Conservation (phyloP, 2,329 filamentous ascomycete genomes). For the Paramyrothecium sp. region DNA sequence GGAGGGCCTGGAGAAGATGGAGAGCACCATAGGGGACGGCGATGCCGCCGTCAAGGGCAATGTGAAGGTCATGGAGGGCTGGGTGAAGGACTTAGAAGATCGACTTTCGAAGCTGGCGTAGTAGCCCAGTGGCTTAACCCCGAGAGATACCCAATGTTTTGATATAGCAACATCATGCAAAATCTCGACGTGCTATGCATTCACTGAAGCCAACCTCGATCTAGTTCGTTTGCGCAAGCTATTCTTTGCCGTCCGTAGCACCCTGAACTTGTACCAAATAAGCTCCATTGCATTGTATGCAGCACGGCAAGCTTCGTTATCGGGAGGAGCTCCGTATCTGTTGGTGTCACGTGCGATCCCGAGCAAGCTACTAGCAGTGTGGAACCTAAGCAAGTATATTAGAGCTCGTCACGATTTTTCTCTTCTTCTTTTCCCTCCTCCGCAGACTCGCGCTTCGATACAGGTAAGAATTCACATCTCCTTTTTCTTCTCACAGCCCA, state of each 20-base stretch:
- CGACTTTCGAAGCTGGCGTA: constrained; percentile 63
- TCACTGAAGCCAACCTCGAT: background rate
- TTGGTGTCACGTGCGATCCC: no score
- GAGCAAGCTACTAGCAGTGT: no score
- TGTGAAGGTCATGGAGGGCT: constrained; percentile 79
- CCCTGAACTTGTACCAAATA: no score
- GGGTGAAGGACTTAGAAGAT: constrained; percentile 84
- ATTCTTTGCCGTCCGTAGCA: no score
- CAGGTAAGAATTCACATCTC: constrained; percentile 27
- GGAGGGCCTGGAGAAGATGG: constrained; percentile 75
- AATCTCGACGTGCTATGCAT: constrained; percentile 6
- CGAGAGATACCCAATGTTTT: constrained; percentile 28
- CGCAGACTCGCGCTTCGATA: constrained; percentile 1
- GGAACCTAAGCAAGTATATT: no score
- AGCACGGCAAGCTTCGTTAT: no score
- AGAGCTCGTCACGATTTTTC: background rate
- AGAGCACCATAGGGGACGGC: constrained; percentile 69
- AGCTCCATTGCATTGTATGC: no score
- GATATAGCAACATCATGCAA: background rate
- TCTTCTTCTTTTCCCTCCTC: constrained; percentile 7
- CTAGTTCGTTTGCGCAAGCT: no score
- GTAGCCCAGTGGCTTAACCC: constrained; percentile 6
- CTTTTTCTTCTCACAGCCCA: background rate
- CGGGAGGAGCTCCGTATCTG: no score
- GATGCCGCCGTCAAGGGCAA: constrained; percentile 74